phyloP scores from a whole-genome alignment of 169 alveolate genomes.

The Haemoproteus tartakovskyi region DNA sequence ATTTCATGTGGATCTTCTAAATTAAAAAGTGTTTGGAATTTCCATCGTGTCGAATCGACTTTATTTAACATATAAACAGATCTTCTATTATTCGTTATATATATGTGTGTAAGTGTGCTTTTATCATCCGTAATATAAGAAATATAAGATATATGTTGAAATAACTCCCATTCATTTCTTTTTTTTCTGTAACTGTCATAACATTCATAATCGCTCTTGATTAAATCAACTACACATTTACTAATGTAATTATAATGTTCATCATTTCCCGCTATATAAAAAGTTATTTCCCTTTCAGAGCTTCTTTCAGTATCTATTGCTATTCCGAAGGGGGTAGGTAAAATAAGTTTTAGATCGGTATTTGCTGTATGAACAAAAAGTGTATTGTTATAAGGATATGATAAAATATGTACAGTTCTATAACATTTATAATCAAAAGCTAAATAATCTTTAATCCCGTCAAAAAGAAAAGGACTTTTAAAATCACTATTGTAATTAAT shows the following conservation, averaged over 20 bases:
- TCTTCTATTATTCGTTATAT: conserved; percentile 37
- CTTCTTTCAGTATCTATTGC: conserved; percentile 15
- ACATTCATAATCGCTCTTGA: conserved; percentile 17
- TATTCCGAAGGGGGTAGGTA: conserved; percentile 41
- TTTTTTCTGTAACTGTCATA: conserved; percentile 11
- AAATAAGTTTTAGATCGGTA: neutral
- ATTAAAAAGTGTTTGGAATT: conserved; percentile 5
- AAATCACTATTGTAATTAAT: conserved; percentile 7
- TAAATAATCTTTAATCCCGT: conserved; percentile 21
- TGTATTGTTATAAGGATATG: conserved; percentile 34
- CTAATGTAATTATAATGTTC: conserved; percentile 21
- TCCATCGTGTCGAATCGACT: conserved; percentile 16
- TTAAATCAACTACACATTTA: conserved; percentile 17
- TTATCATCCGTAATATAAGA: neutral
- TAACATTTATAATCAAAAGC: conserved; percentile 40
- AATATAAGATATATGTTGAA: conserved; percentile 28
- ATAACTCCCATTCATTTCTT: conserved; percentile 16
- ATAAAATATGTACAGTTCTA: conserved; percentile 1
- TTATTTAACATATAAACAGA: conserved; percentile 16
- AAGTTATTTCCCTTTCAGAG: neutral
- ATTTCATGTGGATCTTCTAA: conserved; percentile 30
- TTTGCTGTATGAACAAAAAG: conserved; percentile 6
- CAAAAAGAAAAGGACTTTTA: conserved; percentile 16
- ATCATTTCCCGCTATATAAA: conserved; percentile 51
- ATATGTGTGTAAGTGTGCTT: neutral